Evolutionary conservation across 2,329 filamentous ascomycete genomes (phyloP).

Genomic region (Periconia sp.): DNA sequence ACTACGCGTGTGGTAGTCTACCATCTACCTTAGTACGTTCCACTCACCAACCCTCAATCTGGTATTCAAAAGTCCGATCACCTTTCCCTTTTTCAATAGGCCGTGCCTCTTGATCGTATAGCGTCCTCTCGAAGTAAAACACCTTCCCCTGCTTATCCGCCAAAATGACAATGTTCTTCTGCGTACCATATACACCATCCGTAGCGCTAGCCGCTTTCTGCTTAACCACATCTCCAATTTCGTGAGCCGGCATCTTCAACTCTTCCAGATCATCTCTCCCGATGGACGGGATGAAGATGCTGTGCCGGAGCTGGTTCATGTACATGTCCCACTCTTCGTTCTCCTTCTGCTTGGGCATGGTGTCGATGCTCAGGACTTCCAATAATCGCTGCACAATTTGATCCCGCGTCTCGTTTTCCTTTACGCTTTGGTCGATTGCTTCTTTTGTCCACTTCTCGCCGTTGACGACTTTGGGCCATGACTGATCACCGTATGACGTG

Average conservation of each 20-base stretch:
- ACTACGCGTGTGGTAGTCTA: background rate
- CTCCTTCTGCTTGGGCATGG: conserved; percentile 53
- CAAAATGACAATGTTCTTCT: conserved; percentile 64
- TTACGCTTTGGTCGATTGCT: conserved; percentile 51
- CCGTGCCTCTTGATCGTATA: conserved; percentile 57
- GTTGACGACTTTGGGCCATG: conserved; percentile 63
- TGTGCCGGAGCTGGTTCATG: conserved; percentile 58
- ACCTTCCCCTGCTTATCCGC: conserved; percentile 58
- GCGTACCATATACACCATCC: conserved; percentile 62
- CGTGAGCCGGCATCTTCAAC: conserved; percentile 39
- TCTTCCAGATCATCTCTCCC: conserved; percentile 50
- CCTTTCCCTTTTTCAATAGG: conserved; percentile 50
- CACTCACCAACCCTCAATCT: conserved; percentile 48
- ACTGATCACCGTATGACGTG: conserved; percentile 58
- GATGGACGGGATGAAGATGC: conserved; percentile 62
- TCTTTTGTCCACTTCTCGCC: conserved; percentile 57
- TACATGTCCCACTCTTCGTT: conserved; percentile 58
- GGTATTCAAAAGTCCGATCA: conserved; percentile 52
- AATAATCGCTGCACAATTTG: conserved; percentile 56
- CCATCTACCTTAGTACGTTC: background rate
- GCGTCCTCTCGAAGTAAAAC: conserved; percentile 63
- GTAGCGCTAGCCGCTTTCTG: conserved; percentile 39
- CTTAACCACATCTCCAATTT: conserved; percentile 46
- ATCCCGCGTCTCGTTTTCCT: conserved; percentile 48
- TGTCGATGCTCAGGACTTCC: conserved; percentile 56